A percentile compares a stretch with the other conserved stretches of the same genome.
Conservation (phyloP, 495 filamentous ascomycete species). For the Aspergillus homomorphus region DNA sequence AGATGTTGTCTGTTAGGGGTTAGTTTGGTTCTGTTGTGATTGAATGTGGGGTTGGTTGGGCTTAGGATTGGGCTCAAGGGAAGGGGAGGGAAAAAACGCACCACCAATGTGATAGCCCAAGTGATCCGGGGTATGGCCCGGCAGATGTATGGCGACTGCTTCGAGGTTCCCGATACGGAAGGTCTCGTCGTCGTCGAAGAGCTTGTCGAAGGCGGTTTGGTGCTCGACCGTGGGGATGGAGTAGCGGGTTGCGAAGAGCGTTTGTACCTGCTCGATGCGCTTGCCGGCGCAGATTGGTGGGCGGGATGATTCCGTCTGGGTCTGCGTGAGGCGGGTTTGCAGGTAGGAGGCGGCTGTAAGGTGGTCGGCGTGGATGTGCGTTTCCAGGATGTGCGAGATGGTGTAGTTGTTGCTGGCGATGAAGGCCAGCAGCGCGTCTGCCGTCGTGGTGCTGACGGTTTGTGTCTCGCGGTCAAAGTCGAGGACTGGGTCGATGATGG, state of each 20-base stretch:
- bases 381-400: conserved; percentile 52
- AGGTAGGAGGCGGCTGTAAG: conserved; percentile 57
- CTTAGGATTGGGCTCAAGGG: too few species aligned
- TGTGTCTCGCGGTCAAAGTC: conserved; percentile 51
- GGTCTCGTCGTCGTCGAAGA: conserved; percentile 52
- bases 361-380: conserved; percentile 62
- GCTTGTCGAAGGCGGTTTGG: conserved; percentile 45
- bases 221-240: conserved; percentile 40
- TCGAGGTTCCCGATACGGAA: conserved; percentile 50
- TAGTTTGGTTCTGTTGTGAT: too few species aligned
- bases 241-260: conserved; percentile 47
- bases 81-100: conserved; percentile 7
- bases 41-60: too few species aligned
- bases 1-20: conserved; percentile 53
- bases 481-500: conserved; percentile 60
- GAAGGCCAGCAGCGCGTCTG: conserved; percentile 46
- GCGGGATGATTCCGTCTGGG: conserved; percentile 20
- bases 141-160: conserved; percentile 50
- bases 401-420: conserved; percentile 43
- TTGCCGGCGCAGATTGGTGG: conserved; percentile 52
- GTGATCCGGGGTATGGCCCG: conserved; percentile 62
- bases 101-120: conserved; percentile 56
- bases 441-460: conserved; percentile 43
- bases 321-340: conserved; percentile 36
- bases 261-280: conserved; percentile 51